These are phyloP conservation scores for Aspergillus bombycis DNA, from an alignment of 2,329 filamentous ascomycete species.

Conservation along the genomic window DNA sequence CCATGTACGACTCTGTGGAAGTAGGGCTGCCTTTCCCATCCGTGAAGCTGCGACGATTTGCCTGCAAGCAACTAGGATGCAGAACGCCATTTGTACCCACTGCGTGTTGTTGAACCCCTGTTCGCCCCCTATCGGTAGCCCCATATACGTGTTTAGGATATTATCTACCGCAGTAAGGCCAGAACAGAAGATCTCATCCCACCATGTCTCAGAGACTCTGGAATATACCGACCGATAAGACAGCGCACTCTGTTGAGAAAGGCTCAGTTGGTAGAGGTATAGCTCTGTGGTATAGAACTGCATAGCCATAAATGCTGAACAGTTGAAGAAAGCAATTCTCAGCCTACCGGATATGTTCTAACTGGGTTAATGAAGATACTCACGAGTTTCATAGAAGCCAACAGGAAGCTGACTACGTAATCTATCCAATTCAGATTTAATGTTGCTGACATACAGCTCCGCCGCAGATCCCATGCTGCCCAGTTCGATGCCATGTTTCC, in stretches of 20 bases:
- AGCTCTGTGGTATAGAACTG: conserved; percentile 45
- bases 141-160: conserved; percentile 29
- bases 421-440: background rate
- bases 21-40: background rate
- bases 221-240: background rate
- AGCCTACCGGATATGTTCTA: background rate
- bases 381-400: background rate
- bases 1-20: background rate
- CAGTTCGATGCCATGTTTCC: background rate
- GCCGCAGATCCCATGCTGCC: background rate
- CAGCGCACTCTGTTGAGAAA: conserved; percentile 20
- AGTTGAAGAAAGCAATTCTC: conserved; percentile 19
- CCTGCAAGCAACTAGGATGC: conserved; percentile 25
- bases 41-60: conserved; percentile 3
- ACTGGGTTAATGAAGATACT: background rate
- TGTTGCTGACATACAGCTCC: background rate
- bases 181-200: background rate
- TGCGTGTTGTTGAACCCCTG: conserved; percentile 42
- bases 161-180: background rate
- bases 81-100: conserved; percentile 45
- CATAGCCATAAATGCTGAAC: conserved; percentile 39
- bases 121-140: conserved; percentile 39
- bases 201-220: background rate
- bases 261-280: conserved; percentile 43
- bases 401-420: background rate